These are phyloP conservation scores for Niebla homalea DNA, from an alignment of 495 filamentous ascomycete genomes.

Conservation along the genomic window DNA sequence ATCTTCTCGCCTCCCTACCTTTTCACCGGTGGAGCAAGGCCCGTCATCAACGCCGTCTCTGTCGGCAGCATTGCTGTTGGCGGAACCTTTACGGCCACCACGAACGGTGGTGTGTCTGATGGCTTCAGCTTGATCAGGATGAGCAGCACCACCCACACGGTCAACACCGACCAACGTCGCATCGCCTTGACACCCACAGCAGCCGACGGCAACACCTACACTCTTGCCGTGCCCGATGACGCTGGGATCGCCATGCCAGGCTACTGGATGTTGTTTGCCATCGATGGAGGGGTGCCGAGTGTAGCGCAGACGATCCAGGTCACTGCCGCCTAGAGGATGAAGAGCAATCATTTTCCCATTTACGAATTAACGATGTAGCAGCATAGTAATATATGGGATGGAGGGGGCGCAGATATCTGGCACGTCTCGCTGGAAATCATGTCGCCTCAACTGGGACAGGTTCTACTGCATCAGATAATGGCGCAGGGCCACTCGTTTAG, in stretches of 20 bases:
- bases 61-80: slow-evolving; percentile 15
- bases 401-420: no score
- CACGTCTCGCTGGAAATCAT: no score
- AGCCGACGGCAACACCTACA: slow-evolving; percentile 13
- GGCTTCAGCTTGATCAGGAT: slow-evolving; percentile 31
- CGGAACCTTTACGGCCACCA: slow-evolving; percentile 22
- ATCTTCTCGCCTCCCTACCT: slow-evolving; percentile 46
- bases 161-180: slow-evolving; percentile 47
- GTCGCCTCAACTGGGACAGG: no score
- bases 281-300: slow-evolving; percentile 40
- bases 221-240: slow-evolving; percentile 30
- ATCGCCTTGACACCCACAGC: slow-evolving; percentile 25
- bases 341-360: no score
- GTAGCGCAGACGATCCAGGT: slow-evolving; percentile 12
- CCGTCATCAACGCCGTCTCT: slow-evolving; percentile 21
- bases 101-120: slow-evolving; percentile 16
- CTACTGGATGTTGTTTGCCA: slow-evolving; percentile 45
- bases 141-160: slow-evolving; percentile 39
- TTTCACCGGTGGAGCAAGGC: slow-evolving; percentile 31
- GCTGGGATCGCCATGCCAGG: slow-evolving; percentile 40
- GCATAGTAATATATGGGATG: no score
- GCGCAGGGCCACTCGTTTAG: no score
- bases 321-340: neutral
- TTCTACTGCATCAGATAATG: no score
- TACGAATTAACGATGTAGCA: no score